These are phyloP conservation scores for Didymella sp. DNA, from an alignment of 2,329 filamentous ascomycete species.

Conservation along the genomic window DNA sequence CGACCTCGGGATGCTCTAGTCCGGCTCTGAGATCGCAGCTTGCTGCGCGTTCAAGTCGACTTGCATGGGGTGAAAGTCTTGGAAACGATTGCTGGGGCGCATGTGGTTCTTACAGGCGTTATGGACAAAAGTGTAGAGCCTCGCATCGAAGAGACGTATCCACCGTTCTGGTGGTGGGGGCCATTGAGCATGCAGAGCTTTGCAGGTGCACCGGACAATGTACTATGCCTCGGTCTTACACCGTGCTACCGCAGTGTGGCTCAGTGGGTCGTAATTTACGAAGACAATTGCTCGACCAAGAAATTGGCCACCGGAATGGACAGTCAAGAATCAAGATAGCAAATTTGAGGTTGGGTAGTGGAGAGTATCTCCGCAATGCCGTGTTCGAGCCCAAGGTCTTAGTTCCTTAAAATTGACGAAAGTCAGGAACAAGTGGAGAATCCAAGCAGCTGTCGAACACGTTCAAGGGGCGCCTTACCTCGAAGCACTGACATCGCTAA, in stretches of 20 bases:
- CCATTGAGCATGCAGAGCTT: neutral
- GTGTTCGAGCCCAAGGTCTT: neutral
- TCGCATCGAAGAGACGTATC: neutral
- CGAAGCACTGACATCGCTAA: neutral
- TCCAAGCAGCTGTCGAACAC: neutral
- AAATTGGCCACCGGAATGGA: neutral
- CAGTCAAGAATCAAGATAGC: neutral
- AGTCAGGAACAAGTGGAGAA: neutral
- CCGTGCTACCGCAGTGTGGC: neutral
- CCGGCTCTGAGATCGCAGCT: neutral
- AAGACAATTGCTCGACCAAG: neutral
- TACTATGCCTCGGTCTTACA: neutral
- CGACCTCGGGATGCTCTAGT: too few relatives aligned
- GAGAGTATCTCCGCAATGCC: neutral
- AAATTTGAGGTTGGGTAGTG: neutral
- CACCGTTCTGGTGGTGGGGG: neutral
- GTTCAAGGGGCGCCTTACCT: neutral
- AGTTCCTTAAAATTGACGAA: neutral
- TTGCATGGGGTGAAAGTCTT: neutral
- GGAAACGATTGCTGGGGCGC: neutral
- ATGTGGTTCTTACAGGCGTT: neutral
- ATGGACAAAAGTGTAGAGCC: neutral
- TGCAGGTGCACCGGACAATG: neutral
- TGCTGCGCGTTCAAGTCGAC: neutral
- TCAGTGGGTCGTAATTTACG: neutral